phyloP scores from a whole-genome alignment of 495 filamentous ascomycete species.

The Talaromyces stipitatus region DNA sequence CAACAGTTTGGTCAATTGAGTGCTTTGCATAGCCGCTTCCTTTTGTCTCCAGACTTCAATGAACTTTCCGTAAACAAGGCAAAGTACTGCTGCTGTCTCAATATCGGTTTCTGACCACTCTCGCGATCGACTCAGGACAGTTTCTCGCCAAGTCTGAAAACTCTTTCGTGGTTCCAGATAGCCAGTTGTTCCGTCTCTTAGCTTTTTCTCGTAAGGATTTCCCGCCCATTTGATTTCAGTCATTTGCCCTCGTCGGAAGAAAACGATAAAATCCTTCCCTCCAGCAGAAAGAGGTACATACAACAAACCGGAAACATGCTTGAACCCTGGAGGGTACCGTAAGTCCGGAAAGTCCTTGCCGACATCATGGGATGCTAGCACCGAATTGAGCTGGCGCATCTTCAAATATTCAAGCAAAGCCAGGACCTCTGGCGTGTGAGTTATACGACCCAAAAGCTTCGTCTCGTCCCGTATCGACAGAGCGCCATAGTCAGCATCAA shows the following conservation, averaged over 20 bases:
- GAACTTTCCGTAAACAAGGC: slow-evolving; percentile 85
- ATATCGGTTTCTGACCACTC: slow-evolving; percentile 65
- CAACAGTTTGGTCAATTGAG: slow-evolving; percentile 70
- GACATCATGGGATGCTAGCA: slow-evolving; percentile 73
- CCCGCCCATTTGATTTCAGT: slow-evolving; percentile 87
- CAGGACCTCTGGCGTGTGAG: slow-evolving; percentile 74
- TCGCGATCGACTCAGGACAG: slow-evolving; percentile 63
- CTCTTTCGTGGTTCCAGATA: slow-evolving; percentile 71
- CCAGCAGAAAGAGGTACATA: slow-evolving; percentile 74
- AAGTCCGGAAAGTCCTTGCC: slow-evolving; percentile 76
- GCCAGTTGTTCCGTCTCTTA: slow-evolving; percentile 57
- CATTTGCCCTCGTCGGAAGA: slow-evolving; percentile 74
- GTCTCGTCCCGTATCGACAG: slow-evolving; percentile 82
- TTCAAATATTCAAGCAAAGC: slow-evolving; percentile 83
- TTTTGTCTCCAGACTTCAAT: slow-evolving; percentile 93
- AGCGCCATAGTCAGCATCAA: slow-evolving; percentile 83
- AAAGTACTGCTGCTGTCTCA: slow-evolving; percentile 83
- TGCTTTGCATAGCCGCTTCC: slow-evolving; percentile 76
- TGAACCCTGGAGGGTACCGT: slow-evolving; percentile 71
- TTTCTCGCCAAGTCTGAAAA: slow-evolving; percentile 72
- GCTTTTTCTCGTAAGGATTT: slow-evolving; percentile 79
- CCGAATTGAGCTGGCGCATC: slow-evolving; percentile 66
- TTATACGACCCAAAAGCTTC: slow-evolving; percentile 70
- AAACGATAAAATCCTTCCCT: slow-evolving; percentile 83
- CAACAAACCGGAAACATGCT: slow-evolving; percentile 70